phyloP scores from a whole-genome alignment of 2,329 filamentous ascomycete genomes.

The Aspergillus hiratsukae region DNA sequence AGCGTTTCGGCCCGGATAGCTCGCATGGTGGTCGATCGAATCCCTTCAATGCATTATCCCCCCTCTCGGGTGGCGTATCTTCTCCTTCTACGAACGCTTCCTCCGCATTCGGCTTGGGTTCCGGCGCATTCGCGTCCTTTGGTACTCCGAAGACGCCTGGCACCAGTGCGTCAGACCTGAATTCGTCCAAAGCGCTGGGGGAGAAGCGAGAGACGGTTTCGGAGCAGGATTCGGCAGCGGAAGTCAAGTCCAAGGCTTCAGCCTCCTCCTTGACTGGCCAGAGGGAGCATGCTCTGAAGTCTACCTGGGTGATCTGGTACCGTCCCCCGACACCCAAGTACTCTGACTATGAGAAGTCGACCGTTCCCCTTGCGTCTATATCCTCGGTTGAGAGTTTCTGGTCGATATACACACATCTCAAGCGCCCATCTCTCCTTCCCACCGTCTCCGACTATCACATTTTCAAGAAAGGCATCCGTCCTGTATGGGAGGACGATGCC shows the following conservation, averaged over 20 bases:
- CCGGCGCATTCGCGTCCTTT: conserved; percentile 94
- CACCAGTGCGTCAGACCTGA: conserved; percentile 68
- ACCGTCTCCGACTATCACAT: conserved; percentile 97
- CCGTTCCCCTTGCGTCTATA: conserved; percentile 78
- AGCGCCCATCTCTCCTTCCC: conserved; percentile 79
- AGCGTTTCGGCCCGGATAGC: conserved; percentile 69
- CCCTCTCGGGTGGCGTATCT: conserved; percentile 63
- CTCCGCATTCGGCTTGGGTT: conserved; percentile 88
- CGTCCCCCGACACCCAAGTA: conserved; percentile 94
- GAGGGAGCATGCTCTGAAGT: conserved; percentile 62
- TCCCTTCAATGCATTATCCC: conserved; percentile 72
- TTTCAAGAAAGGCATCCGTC: conserved; percentile 92
- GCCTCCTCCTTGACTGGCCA: conserved; percentile 26
- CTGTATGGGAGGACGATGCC: conserved; percentile 97
- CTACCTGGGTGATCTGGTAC: conserved; percentile 96
- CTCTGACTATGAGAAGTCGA: conserved; percentile 96
- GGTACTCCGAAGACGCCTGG: conserved; percentile 84
- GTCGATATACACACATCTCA: conserved; percentile 81
- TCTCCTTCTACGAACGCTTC: conserved; percentile 75
- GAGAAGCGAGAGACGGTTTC: conserved; percentile 61
- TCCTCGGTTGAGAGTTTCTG: conserved; percentile 87
- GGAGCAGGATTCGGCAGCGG: conserved; percentile 26
- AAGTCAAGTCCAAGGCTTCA: conserved; percentile 39
- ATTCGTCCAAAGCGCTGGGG: conserved; percentile 53
- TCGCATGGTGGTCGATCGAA: conserved; percentile 71